phyloP scores from a whole-genome alignment of 495 filamentous ascomycete species.

The Hypomontagnella monticulosa region DNA sequence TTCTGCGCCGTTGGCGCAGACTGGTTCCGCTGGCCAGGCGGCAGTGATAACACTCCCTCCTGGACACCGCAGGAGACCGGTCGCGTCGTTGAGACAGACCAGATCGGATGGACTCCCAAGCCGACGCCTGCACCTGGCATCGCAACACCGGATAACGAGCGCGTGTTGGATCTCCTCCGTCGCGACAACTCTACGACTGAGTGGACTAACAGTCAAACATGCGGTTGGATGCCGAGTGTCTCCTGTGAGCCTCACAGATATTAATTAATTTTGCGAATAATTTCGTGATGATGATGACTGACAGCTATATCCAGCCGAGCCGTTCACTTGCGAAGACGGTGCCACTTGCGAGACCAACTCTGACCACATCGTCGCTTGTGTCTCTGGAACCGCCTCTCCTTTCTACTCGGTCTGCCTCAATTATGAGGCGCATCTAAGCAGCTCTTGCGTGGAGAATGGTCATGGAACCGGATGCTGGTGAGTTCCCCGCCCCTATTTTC shows the following conservation, averaged over 20 bases:
- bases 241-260: too few species aligned
- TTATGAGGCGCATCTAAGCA: constrained; percentile 38
- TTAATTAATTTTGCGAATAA: background rate
- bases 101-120: constrained; percentile 39
- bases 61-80: constrained; percentile 33
- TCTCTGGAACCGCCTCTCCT: constrained; percentile 18
- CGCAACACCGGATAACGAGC: constrained; percentile 1
- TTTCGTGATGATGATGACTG: constrained; percentile 1
- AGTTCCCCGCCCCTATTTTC: constrained; percentile 13
- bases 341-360: constrained; percentile 46
- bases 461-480: constrained; percentile 53
- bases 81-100: background rate
- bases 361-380: constrained; percentile 48
- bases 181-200: too few species aligned
- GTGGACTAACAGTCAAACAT: too few species aligned
- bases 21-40: constrained; percentile 37
- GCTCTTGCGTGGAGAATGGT: constrained; percentile 36
- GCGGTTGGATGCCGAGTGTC: too few species aligned
- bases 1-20: constrained; percentile 28
- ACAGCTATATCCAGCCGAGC: constrained; percentile 24
- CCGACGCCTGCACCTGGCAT: constrained; percentile 39
- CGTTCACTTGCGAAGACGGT: constrained; percentile 36
- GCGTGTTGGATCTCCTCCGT: constrained; percentile 29
- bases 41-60: constrained; percentile 1
- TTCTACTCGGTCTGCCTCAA: constrained; percentile 52